Conservation (phyloP, 208 protist genomes). For the Perkinsela sp. region DNA sequence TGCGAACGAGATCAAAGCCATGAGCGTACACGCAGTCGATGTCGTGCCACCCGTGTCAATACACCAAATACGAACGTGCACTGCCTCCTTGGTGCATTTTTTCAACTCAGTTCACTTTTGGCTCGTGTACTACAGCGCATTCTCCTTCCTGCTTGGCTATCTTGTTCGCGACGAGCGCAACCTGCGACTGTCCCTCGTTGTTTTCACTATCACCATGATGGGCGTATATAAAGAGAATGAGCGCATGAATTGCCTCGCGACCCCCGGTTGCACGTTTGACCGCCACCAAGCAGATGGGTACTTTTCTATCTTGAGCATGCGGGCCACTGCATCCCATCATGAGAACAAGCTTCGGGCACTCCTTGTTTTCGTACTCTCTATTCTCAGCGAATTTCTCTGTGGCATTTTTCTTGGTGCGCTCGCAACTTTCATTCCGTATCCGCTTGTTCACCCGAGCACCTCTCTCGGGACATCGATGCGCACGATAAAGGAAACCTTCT, state of each 20-base stretch:
- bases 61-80: not conserved
- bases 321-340: not conserved
- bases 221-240: not conserved
- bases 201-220: not conserved
- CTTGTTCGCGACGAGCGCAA: not conserved
- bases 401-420: not conserved
- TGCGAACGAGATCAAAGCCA: no score
- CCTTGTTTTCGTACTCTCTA: not conserved
- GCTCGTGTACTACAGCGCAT: not conserved
- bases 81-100: not conserved
- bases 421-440: not conserved
- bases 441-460: not conserved
- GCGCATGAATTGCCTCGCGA: not conserved
- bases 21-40: no score
- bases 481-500: not conserved
- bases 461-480: not conserved
- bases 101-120: constrained; percentile 1
- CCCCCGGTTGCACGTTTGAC: not conserved
- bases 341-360: not conserved
- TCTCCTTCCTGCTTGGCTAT: not conserved
- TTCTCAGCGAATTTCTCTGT: not conserved
- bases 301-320: not conserved
- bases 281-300: not conserved
- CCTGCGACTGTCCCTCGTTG: not conserved
- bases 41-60: not conserved